Percentiles rank a stretch among this genome's conserved stretches.
These are phyloP conservation scores for Marsdenia floribunda DNA, from an alignment of 257 asterid genomes.

Conservation along the genomic window DNA sequence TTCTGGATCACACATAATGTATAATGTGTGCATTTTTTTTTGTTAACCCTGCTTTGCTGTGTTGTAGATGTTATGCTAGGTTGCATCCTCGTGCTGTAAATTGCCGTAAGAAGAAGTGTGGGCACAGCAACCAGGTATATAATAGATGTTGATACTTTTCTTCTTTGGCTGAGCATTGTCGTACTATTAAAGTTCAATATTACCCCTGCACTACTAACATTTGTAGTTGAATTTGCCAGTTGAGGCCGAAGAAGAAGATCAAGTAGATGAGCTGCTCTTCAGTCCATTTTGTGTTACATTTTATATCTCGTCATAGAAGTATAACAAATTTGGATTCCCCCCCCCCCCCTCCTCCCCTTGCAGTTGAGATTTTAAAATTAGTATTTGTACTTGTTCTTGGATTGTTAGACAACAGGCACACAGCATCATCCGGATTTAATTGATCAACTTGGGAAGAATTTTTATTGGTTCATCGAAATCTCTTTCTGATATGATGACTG, in stretches of 20 bases:
- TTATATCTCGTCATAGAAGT: not conserved
- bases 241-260: conserved; percentile 76
- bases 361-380: no score
- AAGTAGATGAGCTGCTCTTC: conserved; percentile 32
- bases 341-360: no score
- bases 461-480: not conserved
- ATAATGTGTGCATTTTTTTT: no score
- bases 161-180: not conserved
- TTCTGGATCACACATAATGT: no score
- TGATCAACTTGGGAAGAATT: no score
- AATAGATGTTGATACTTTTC: not conserved
- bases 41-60: not conserved
- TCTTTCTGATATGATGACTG: not conserved
- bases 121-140: conserved; percentile 56
- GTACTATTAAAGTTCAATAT: not conserved
- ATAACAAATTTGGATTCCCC: not conserved
- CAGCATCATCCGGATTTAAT: no score
- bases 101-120: conserved; percentile 66
- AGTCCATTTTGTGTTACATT: not conserved
- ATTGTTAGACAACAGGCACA: not conserved
- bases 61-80: conserved; percentile 55
- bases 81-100: conserved; percentile 67
- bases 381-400: not conserved
- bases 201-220: not conserved
- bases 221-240: conserved; percentile 24